A percentile compares a stretch with the other conserved stretches of the same genome.
Evolutionary conservation across 768 basidiomycete genomes (phyloP).

Genomic region (Gloeostereum incarnatum): DNA sequence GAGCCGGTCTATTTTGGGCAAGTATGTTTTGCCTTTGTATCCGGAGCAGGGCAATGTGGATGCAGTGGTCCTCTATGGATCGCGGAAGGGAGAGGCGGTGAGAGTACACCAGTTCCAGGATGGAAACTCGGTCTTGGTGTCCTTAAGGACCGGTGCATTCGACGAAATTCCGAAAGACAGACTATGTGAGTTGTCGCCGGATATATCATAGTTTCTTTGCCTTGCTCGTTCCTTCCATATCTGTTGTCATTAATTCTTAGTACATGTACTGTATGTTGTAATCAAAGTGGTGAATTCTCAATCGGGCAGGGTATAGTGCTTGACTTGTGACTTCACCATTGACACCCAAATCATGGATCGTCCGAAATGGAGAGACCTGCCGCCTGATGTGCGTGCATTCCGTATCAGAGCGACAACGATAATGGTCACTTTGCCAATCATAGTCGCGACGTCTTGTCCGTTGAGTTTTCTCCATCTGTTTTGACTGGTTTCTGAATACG

Average conservation of each 20-base stretch:
- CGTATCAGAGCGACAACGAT: no score
- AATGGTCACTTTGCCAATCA: conserved; percentile 55
- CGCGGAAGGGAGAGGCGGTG: conserved; percentile 30
- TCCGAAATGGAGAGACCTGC: no score
- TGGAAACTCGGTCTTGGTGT: conserved; percentile 23
- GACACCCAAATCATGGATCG: no score
- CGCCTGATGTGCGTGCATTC: no score
- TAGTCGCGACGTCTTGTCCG: conserved; percentile 56
- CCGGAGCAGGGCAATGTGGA: conserved; percentile 32
- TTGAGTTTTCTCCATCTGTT: conserved; percentile 8
- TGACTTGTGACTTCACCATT: no score
- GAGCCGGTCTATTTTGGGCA: conserved; percentile 25
- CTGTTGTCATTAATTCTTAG: no score
- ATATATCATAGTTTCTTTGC: no score
- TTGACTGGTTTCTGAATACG: background rate
- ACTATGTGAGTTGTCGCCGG: no score
- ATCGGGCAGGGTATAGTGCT: no score
- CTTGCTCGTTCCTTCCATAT: no score
- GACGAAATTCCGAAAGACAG: conserved; percentile 4
- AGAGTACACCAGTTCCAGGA: conserved; percentile 31
- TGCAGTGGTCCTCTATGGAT: conserved; percentile 40
- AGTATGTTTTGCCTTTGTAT: conserved; percentile 29
- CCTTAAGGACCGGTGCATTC: conserved; percentile 22
- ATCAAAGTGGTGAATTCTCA: no score
- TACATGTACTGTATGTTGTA: no score